Base-by-base conservation (phyloP, 192 early-diverging fungal species). In the Mortierella alpina region DNA sequence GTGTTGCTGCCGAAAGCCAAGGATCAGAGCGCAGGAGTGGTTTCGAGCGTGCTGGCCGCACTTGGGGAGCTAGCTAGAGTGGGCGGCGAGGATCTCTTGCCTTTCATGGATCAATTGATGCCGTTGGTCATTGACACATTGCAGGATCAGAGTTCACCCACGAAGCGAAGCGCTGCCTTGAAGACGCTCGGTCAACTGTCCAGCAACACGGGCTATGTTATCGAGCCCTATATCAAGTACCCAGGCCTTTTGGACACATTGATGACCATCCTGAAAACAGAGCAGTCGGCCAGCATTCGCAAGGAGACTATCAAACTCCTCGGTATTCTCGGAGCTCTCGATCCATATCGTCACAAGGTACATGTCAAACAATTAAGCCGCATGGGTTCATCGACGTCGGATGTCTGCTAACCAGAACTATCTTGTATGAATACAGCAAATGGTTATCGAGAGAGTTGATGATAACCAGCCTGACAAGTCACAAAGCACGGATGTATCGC, bases 301-400 rank as follows among this genome's bases (percentile, higher is more conserved):
- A 79, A 88, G 20, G 95, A 97, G 78, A 93, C 93, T 4, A 90
- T 97, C 41, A 96, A 96, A 59, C 86, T 96, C 15, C 90, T 99
- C 63, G 97, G 97, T 61, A 96, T 96, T 22, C 86, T 99, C 5
- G 97, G 97, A 31, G 97, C 97, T 15, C 83, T 99, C 13, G 97
- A 99, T 88, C 96, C 97, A 20, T 96, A 97, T 83, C 87, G 86
- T 1, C 87, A 90, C 60, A 90, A 88, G 80, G 86, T 87, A 88
- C 31, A 10, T 12, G 13, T 46, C 23, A n/a, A 20, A 5, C 20
- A 14, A 13, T 14, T 31, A 10, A 48, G 42, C 2, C 12, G 45
- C 15, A 2, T 10, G 14, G 14, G 45, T 48, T 9, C 42, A 10
- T 15, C 61, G 14, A 7, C 15, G 14, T 14, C 17, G 11, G 40